Evolutionary conservation across 1,284 basidiomycete species (phyloP).

Genomic region (Sanghuangporus sanghuang): DNA sequence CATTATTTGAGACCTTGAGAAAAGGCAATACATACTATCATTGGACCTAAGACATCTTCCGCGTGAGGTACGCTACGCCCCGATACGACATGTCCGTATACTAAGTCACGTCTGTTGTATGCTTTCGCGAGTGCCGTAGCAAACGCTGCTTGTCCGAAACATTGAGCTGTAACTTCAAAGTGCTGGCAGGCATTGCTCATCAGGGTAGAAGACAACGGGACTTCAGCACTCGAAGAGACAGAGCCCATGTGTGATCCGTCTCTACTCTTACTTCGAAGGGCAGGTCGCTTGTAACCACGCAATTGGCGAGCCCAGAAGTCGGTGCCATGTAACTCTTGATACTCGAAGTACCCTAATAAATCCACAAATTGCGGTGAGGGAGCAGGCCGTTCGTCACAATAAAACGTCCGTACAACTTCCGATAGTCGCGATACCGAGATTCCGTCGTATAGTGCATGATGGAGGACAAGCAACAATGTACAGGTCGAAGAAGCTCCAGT

Average conservation of each 20-base stretch:
- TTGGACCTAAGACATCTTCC: conserved; percentile 44
- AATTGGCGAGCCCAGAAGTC: conserved; percentile 36
- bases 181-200: conserved; percentile 20
- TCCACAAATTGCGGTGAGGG: conserved; percentile 31
- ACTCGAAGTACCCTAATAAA: conserved; percentile 29
- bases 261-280: conserved; percentile 17
- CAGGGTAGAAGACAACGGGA: conserved; percentile 7
- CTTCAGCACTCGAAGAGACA: neutral
- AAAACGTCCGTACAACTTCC: conserved; percentile 30
- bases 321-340: conserved; percentile 36
- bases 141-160: conserved; percentile 38
- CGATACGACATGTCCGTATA: conserved; percentile 46
- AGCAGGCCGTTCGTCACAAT: conserved; percentile 24
- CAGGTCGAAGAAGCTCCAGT: conserved; percentile 7
- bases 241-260: conserved; percentile 9
- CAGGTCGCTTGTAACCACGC: conserved; percentile 24
- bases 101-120: conserved; percentile 31
- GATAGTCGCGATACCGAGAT: conserved; percentile 36
- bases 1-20: neutral
- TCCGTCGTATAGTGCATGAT: conserved; percentile 50
- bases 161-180: conserved; percentile 31
- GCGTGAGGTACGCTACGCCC: conserved; percentile 38
- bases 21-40: conserved; percentile 34
- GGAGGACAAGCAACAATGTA: conserved; percentile 38
- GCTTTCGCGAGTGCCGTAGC: conserved; percentile 36